Evolutionary conservation across 768 basidiomycete genomes (phyloP), one percentile per base, ranked within the genome.

Genomic region (Pilatotrama ljubarskyi): DNA sequence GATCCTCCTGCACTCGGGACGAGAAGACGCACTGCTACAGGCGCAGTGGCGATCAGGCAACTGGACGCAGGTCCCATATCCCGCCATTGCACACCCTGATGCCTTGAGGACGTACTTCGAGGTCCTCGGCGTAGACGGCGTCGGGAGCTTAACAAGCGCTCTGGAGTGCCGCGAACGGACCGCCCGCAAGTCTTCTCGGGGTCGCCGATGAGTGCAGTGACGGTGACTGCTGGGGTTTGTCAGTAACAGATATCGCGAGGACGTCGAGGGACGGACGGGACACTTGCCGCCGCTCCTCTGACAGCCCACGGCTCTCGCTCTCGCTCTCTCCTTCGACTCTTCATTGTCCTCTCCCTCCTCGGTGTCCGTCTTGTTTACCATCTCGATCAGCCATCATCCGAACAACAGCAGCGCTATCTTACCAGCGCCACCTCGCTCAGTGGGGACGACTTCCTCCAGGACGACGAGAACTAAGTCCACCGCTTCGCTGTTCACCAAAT

Each of bases 21-120:
- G 56, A 5, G 37, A 41, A 13, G 47, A 25, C 11, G 46, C 48
- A 14, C 17, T 58, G 7, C 50, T 58, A n/a, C 22, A 58, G 29
- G 56, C 56, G 7, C 17, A 17, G 5, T 58, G 56, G 56, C 51
- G 40, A 26, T 58, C 48, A 7, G 56, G 56, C 4, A 47, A 58
- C 22, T 35, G 20, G 7, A 58, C 56, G 3, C 38, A 47, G 56
- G 48, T 58, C 7, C 56, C 56, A 6, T 58, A 58, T 29, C 11
- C 35, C 8, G 20, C 56, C 5, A 25, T 51, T 17, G 37, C 37
- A n/a, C 48, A 48, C 18, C 48, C 50, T 9, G 48, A 48, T 20
- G 56, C 26, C 13, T n/a, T 58, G 36, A 49, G 26, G 32, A 47
- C 11, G 11, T 58, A 58, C 29, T 25, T 49, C 38, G 56, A 58